phyloP scores from a whole-genome alignment of 257 asterid genomes.

The Jacaranda copaia region DNA sequence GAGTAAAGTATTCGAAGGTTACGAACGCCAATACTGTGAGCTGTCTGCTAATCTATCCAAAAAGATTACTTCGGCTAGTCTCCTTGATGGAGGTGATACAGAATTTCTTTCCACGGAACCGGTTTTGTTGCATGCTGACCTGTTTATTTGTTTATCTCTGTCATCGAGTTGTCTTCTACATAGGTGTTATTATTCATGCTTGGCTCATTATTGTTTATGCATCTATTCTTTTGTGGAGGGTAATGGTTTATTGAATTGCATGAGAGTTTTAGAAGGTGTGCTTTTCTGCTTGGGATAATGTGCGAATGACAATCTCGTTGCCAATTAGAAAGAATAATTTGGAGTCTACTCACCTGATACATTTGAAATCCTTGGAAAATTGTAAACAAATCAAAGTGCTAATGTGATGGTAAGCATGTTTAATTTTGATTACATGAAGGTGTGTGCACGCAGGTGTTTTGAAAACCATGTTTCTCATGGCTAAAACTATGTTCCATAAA shows the following conservation, averaged over 20 bases:
- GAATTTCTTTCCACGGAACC: not conserved
- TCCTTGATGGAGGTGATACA: constrained; percentile 72
- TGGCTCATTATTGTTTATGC: not conserved
- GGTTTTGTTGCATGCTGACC: not conserved
- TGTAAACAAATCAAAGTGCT: not conserved
- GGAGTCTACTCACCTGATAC: not conserved
- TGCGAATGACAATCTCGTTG: not conserved
- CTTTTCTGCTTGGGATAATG: not conserved
- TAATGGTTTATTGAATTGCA: constrained; percentile 3
- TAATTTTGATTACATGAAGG: too few relatives aligned
- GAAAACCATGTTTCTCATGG: too few relatives aligned
- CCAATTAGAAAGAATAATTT: not conserved
- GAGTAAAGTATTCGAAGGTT: constrained; percentile 87
- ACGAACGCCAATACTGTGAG: constrained; percentile 87
- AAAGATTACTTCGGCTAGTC: constrained; percentile 58
- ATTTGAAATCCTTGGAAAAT: not conserved
- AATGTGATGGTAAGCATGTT: not conserved
- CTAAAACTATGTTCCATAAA: too few relatives aligned
- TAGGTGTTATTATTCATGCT: not conserved
- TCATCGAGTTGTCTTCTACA: not conserved
- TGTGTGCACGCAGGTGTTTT: too few relatives aligned
- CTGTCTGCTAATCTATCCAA: constrained; percentile 75
- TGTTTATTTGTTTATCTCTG: not conserved
- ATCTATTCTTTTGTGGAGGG: not conserved
- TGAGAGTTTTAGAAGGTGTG: not conserved